Evolutionary conservation across 306 rosid genomes (phyloP).

Genomic region (Quercus dentata): DNA sequence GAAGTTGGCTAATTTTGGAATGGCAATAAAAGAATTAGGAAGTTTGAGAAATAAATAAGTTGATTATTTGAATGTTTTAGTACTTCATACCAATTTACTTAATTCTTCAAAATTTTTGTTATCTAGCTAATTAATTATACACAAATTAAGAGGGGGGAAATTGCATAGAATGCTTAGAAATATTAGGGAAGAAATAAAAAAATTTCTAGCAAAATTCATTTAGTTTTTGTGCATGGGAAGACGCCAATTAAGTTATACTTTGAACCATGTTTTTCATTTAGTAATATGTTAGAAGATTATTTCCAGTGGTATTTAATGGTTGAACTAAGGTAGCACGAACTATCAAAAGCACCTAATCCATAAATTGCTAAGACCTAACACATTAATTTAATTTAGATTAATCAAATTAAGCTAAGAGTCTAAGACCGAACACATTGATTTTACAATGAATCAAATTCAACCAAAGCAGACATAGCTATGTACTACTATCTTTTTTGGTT

Average conservation of each 20-base stretch:
- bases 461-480: not conserved
- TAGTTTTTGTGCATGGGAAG: too few relatives aligned
- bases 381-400: not conserved
- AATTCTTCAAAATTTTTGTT: not conserved
- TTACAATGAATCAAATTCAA: constrained; percentile 9
- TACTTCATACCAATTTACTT: not conserved
- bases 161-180: not conserved
- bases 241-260: too few relatives aligned
- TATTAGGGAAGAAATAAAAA: not conserved
- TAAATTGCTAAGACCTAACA: not conserved
- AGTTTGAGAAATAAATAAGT: not conserved
- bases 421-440: too few relatives aligned
- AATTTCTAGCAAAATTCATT: too few relatives aligned
- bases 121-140: not conserved
- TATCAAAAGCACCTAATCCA: not conserved
- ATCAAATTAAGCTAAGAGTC: too few relatives aligned
- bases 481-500: not conserved
- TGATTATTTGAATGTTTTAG: not conserved
- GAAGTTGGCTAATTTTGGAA: not conserved
- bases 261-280: too few relatives aligned
- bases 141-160: not conserved
- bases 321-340: not conserved
- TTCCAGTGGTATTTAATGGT: too few relatives aligned
- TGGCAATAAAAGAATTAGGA: not conserved
- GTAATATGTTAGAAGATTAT: too few relatives aligned